Conservation (phyloP, 495 filamentous ascomycete genomes). For the Aspergillus nanangensis region DNA sequence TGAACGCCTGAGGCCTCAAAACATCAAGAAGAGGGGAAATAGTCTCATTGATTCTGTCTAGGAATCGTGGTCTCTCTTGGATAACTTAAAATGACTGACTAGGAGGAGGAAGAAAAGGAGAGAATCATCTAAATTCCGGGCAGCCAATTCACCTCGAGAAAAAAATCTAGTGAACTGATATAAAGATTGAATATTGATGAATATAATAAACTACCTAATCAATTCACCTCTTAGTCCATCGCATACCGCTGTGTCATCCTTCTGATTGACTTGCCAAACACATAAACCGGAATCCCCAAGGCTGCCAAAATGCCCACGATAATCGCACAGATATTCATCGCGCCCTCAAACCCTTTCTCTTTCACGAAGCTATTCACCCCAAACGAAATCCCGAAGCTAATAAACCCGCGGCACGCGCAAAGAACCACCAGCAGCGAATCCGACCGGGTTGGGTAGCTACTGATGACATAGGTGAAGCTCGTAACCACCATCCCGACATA, state of each 20-base stretch:
- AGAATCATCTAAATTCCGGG: too few species aligned
- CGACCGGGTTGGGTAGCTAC: background rate
- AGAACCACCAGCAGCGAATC: slow-evolving; percentile 1
- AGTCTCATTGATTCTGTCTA: too few species aligned
- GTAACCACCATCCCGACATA: slow-evolving; percentile 1
- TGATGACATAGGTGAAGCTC: background rate
- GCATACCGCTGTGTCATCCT: slow-evolving; percentile 1
- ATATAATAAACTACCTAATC: too few species aligned
- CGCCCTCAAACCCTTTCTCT: slow-evolving; percentile 1
- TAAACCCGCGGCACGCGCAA: slow-evolving; percentile 1
- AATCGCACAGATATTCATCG: slow-evolving; percentile 2
- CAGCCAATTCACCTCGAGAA: too few species aligned
- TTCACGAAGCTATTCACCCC: background rate
- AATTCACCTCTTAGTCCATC: background rate
- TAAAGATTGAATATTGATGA: too few species aligned
- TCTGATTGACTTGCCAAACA: background rate
- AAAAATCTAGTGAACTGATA: too few species aligned
- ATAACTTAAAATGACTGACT: too few species aligned
- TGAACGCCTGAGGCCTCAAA: too few species aligned
- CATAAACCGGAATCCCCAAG: background rate
- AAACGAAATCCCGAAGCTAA: slow-evolving; percentile 7
- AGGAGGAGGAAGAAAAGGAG: too few species aligned
- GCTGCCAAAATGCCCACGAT: background rate
- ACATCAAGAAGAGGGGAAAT: too few species aligned
- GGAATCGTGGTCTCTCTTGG: too few species aligned